phyloP scores from a whole-genome alignment of 2,329 filamentous ascomycete genomes.

The Leptographium radiaticola region DNA sequence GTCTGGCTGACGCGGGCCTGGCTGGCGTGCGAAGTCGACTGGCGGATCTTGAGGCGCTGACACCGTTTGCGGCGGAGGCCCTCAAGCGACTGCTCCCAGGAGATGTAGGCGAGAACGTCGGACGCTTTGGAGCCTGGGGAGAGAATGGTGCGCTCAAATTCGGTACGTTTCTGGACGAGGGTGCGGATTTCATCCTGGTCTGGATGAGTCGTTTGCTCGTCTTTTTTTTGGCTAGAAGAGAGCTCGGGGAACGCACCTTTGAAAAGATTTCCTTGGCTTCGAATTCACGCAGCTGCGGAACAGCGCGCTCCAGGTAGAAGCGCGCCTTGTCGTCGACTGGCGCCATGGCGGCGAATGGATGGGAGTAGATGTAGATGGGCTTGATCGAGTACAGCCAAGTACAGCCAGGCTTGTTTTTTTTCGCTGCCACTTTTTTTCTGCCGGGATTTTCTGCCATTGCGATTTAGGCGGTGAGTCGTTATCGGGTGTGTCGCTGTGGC shows the following conservation, averaged over 20 bases:
- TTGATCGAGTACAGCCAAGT: no score
- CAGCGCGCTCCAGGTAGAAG: conserved; percentile 84
- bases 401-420: background rate
- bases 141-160: conserved; percentile 85
- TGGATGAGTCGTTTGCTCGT: conserved; percentile 1
- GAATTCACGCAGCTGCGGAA: conserved; percentile 85
- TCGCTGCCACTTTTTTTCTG: background rate
- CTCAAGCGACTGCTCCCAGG: conserved; percentile 58
- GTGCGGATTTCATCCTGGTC: conserved; percentile 72
- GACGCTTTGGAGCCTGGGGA: conserved; percentile 61
- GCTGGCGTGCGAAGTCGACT: conserved; percentile 53
- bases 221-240: background rate
- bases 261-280: conserved; percentile 86
- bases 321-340: conserved; percentile 85
- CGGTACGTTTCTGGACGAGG: conserved; percentile 80
- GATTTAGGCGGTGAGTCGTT: no score
- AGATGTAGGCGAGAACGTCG: conserved; percentile 77
- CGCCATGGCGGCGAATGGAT: conserved; percentile 42
- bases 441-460: no score
- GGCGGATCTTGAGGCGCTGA: conserved; percentile 63
- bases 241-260: conserved; percentile 34
- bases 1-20: conserved; percentile 80
- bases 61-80: conserved; percentile 70
- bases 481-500: no score
- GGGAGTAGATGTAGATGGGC: background rate